phyloP scores from a whole-genome alignment of 164 flowering plant species.

The Umbilicus rupestris region DNA sequence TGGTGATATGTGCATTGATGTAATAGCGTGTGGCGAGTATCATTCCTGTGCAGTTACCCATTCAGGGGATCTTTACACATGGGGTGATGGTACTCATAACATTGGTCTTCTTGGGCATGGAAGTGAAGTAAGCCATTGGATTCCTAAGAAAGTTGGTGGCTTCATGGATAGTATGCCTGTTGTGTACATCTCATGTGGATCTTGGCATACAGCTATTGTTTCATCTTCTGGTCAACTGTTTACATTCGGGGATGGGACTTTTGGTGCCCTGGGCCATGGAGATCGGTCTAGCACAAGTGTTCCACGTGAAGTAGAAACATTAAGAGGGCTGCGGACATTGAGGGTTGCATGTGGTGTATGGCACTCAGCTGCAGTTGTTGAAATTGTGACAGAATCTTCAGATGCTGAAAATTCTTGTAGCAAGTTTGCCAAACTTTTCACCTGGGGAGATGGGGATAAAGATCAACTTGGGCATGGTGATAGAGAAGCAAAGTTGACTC shows the following conservation, averaged over 20 bases:
- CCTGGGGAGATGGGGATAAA: conserved; percentile 95
- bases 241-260: conserved; percentile 96
- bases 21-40: conserved; percentile 83
- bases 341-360: conserved; percentile 91
- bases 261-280: conserved; percentile 95
- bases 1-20: conserved; percentile 54
- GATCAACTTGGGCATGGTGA: conserved; percentile 84
- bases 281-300: conserved; percentile 32
- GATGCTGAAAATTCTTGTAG: conserved; percentile 18
- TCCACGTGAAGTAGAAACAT: conserved; percentile 73
- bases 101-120: conserved; percentile 79
- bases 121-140: conserved; percentile 70
- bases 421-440: conserved; percentile 56
- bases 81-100: conserved; percentile 78
- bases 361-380: conserved; percentile 92
- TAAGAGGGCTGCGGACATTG: conserved; percentile 51
- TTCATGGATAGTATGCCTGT: conserved; percentile 57
- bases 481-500: conserved; percentile 53
- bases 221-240: conserved; percentile 74
- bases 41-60: conserved; percentile 82
- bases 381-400: conserved; percentile 25
- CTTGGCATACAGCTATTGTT: conserved; percentile 87
- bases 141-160: conserved; percentile 69
- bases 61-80: conserved; percentile 82
- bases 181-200: conserved; percentile 74